These are phyloP conservation scores for Morella rubra DNA, from an alignment of 306 rosid species.

Conservation along the genomic window DNA sequence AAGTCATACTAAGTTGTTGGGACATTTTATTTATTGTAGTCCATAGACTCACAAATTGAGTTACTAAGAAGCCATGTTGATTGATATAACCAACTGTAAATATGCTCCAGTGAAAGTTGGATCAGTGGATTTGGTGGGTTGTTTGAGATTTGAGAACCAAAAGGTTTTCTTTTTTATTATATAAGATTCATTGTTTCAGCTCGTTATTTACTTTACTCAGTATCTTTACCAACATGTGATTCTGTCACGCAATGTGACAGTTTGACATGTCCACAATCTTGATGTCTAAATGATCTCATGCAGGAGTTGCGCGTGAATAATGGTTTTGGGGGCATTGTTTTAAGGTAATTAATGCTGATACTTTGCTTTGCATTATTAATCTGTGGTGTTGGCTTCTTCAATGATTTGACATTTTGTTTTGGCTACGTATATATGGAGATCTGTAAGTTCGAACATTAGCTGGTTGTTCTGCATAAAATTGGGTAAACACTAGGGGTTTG, in stretches of 20 bases:
- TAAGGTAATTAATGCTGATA: conserved; percentile 54
- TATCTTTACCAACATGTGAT: neutral
- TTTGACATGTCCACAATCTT: conserved; percentile 19
- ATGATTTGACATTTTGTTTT: conserved; percentile 11
- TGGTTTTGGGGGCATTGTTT: conserved; percentile 91
- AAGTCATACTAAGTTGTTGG: neutral
- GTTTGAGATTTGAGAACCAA: neutral
- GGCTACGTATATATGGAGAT: conserved; percentile 4
- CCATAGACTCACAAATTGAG: neutral
- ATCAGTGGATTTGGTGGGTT: neutral
- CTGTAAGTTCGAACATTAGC: neutral
- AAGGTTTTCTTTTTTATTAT: neutral
- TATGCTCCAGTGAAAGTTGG: neutral
- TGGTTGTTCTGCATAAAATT: conserved; percentile 3
- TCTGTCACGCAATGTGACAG: neutral
- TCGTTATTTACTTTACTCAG: conserved; percentile 1
- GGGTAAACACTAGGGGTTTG: conserved; percentile 9
- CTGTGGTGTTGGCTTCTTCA: conserved; percentile 7
- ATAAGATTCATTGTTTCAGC: conserved; percentile 1
- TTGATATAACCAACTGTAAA: neutral
- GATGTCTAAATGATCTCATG: conserved; percentile 36
- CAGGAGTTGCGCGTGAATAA: conserved; percentile 91
- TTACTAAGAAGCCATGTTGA: neutral
- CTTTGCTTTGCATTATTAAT: conserved; percentile 11
- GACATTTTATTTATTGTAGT: neutral